A percentile compares a stretch with the other conserved stretches of the same genome.
Conservation (phyloP, 78 protist species). For the Blattamonas nauphoetae region DNA sequence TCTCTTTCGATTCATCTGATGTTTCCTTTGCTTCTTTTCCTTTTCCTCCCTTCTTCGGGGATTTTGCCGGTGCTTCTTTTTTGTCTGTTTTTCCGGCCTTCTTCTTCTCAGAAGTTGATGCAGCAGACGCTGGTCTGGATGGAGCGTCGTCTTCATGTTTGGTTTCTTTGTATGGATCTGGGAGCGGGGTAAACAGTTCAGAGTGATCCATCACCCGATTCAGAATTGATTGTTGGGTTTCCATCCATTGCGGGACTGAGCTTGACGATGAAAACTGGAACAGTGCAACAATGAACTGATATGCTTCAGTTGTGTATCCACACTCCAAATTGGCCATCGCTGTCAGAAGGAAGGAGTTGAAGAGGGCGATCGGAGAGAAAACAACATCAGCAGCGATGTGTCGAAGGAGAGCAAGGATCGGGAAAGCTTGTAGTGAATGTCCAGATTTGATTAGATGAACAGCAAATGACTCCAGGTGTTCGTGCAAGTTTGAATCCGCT, state of each 20-base stretch:
- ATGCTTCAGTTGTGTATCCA: background rate
- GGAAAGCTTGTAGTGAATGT: background rate
- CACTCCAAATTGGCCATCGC: background rate
- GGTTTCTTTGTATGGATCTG: background rate
- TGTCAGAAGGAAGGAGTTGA: background rate
- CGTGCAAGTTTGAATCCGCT: too few species aligned
- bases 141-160: background rate
- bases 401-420: background rate
- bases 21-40: background rate
- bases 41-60: background rate
- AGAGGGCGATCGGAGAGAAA: background rate
- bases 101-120: background rate
- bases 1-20: background rate
- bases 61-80: too few species aligned
- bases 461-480: background rate
- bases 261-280: background rate
- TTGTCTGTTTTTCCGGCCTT: background rate
- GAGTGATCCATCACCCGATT: background rate
- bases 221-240: background rate
- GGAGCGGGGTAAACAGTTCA: background rate
- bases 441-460: background rate
- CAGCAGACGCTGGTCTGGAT: too few species aligned
- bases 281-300: background rate
- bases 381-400: background rate
- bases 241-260: background rate